Evolutionary conservation across 2,329 filamentous ascomycete genomes (phyloP).

Genomic region (Colletotrichum sp.): DNA sequence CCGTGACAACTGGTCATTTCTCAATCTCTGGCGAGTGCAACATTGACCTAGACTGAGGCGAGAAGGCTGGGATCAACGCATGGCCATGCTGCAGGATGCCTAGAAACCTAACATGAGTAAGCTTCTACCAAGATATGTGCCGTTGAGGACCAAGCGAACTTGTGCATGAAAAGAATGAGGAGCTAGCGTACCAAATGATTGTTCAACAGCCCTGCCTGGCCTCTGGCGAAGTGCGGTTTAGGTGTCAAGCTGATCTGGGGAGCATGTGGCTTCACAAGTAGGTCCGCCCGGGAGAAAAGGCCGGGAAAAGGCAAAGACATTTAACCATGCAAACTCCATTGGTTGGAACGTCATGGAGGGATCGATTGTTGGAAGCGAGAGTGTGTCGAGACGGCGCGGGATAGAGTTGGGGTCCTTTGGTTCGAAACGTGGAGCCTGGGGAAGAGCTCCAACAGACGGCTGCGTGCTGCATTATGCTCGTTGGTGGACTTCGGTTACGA

Average conservation of each 20-base stretch:
- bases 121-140: background rate
- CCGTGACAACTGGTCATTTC: background rate
- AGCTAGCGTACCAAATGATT: background rate
- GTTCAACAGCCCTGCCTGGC: constrained; percentile 1
- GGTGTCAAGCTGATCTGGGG: background rate
- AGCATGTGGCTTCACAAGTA: constrained; percentile 23
- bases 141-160: background rate
- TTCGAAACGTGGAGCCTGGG: background rate
- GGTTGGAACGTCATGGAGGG: background rate
- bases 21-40: background rate
- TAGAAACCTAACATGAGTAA: background rate
- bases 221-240: background rate
- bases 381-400: background rate
- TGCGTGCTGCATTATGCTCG: background rate
- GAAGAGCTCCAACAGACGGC: background rate
- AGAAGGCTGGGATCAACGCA: background rate
- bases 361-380: background rate
- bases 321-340: constrained; percentile 27
- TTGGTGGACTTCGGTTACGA: background rate
- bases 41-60: background rate
- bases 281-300: constrained; percentile 24
- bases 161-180: background rate
- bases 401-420: background rate
- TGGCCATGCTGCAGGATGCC: background rate
- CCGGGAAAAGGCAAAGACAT: constrained; percentile 28